Evolutionary conservation across 768 basidiomycete genomes (phyloP), one percentile per base, ranked within the genome.

Genomic region (Hirschioporus abietinus): DNA sequence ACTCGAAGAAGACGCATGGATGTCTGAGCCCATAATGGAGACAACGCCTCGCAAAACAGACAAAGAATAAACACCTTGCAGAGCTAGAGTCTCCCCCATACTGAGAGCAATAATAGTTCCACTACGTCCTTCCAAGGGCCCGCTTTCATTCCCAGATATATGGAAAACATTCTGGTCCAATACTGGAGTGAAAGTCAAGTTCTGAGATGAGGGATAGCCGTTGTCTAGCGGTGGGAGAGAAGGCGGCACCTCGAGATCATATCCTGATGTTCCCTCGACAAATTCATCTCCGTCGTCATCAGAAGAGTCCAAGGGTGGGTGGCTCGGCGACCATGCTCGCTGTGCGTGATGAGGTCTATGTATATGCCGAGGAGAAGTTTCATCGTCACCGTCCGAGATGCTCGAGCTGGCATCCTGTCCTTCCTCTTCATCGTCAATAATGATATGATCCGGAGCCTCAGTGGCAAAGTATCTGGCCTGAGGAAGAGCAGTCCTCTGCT

Each of bases 1-100:
- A 6, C 70, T 66, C 1, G 65, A 72, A 1, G 70, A 60, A 0
- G 85, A 84, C 7, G 85, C 71, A 0, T 66, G 62, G 8, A 91
- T 72, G 0, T 76, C 78, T 12, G 84, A 80, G 1, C 91, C 91
- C n/a, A 81, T 79, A 0, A 94, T 62, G 1, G 79, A 76, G 64
- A 95, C 68, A 18, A 82, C 76, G 0, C 92, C 91, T 63, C 80
- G 84, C 4, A 95, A 72, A 26, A 95, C 82, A 0, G 81, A 80
- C 18, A 96, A 67, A 3, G 71, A 73, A 74, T 86, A 92, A 0
- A 81, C 78, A 5, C 95, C 95, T 8, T 91, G 78, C n/a, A 96
- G 73, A 35, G 89, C 82, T 7, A 93, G 71, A 0, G 83, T 83
- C 69, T 92, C 83, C 23, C 76, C 77, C 8, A 77, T 73, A 5